phyloP scores from a whole-genome alignment of 2,329 filamentous ascomycete species.

The Penicillium sp. region DNA sequence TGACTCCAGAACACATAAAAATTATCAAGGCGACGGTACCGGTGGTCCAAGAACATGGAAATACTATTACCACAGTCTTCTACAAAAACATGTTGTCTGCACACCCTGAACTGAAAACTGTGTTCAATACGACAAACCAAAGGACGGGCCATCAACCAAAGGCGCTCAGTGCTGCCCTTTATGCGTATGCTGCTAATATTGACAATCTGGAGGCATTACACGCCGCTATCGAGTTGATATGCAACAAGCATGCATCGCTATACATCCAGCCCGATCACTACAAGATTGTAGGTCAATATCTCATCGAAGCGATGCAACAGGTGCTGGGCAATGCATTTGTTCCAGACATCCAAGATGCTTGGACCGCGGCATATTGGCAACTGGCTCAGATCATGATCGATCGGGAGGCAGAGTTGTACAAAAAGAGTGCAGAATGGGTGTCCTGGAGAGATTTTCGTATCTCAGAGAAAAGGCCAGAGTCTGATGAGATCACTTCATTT shows the following conservation, averaged over 20 bases:
- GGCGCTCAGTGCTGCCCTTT: slow-evolving; percentile 52
- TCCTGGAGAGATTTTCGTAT: slow-evolving; percentile 64
- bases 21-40: neutral
- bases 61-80: too few relatives aligned
- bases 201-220: slow-evolving; percentile 60
- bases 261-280: slow-evolving; percentile 66
- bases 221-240: slow-evolving; percentile 61
- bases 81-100: too few relatives aligned
- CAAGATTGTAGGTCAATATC: slow-evolving; percentile 64
- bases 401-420: slow-evolving; percentile 60
- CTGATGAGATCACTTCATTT: slow-evolving; percentile 63
- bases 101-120: too few relatives aligned
- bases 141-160: too few relatives aligned
- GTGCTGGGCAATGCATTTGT: slow-evolving; percentile 69
- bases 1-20: neutral
- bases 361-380: slow-evolving; percentile 68
- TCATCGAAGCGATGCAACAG: slow-evolving; percentile 63
- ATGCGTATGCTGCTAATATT: slow-evolving; percentile 66
- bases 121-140: too few relatives aligned
- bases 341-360: slow-evolving; percentile 60
- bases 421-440: slow-evolving; percentile 48
- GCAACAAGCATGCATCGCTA: slow-evolving; percentile 51
- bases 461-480: slow-evolving; percentile 58
- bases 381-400: slow-evolving; percentile 66
- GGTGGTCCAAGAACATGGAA: neutral